Percentiles rank a stretch among this genome's conserved stretches.
These are phyloP conservation scores for Clarireedia hainanense DNA, from an alignment of 2,329 filamentous ascomycete genomes.

Conservation along the genomic window DNA sequence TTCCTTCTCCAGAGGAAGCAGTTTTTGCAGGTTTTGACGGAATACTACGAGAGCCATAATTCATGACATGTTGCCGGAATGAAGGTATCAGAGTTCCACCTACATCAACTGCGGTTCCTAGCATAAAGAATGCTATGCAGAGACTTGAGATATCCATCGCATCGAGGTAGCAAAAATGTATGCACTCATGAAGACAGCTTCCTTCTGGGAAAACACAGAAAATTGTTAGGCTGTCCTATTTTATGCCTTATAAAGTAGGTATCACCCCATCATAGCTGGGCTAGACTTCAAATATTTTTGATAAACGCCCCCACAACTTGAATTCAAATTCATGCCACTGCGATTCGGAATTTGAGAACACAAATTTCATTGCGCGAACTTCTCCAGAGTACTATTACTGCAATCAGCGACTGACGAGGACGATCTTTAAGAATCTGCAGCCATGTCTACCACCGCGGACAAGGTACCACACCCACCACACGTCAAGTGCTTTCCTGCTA, in stretches of 20 bases:
- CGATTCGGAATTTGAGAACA: not conserved
- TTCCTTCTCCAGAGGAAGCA: not conserved
- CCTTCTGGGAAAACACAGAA: too few species aligned
- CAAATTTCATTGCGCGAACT: not conserved
- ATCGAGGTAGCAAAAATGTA: too few species aligned
- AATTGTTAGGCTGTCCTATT: too few species aligned
- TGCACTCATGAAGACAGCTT: too few species aligned
- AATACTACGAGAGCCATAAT: constrained; percentile 26
- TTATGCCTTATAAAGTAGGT: too few species aligned
- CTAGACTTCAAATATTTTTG: not conserved
- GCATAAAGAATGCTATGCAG: constrained; percentile 24
- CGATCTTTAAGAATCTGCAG: constrained; percentile 28
- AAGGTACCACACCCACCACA: constrained; percentile 52
- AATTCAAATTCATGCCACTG: not conserved
- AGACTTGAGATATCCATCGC: constrained; percentile 19
- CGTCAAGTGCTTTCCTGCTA: constrained; percentile 11
- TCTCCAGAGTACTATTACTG: too few species aligned
- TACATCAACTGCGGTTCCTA: constrained; percentile 21
- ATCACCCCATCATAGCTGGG: not conserved
- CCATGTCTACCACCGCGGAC: constrained; percentile 94
- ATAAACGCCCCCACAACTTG: not conserved
- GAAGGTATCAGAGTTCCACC: constrained; percentile 24
- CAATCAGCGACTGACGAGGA: not conserved
- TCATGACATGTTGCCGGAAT: constrained; percentile 25
- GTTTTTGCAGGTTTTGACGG: constrained; percentile 3